These are phyloP conservation scores for Microdochium paspali DNA, from an alignment of 2,329 filamentous ascomycete genomes.

Conservation along the genomic window DNA sequence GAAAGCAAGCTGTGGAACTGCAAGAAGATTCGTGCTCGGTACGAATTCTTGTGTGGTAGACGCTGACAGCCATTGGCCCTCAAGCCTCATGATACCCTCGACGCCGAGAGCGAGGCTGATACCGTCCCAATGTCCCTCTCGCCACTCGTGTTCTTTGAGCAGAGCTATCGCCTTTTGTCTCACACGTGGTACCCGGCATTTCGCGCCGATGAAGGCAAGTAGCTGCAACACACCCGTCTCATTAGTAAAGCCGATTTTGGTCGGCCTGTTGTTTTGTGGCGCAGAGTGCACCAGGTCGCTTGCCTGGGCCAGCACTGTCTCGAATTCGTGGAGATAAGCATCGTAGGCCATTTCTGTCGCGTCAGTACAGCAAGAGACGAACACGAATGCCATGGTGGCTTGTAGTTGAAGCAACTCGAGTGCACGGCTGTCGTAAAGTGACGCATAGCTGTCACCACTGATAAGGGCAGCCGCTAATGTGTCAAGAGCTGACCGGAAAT, in stretches of 20 bases:
- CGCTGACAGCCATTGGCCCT: constrained; percentile 8
- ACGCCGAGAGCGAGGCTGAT: constrained; percentile 10
- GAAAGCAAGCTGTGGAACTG: not conserved
- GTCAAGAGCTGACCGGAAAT: constrained; percentile 9
- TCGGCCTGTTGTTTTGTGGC: not conserved
- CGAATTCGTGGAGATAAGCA: constrained; percentile 11
- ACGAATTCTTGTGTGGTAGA: not conserved
- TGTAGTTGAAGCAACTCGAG: constrained; percentile 11
- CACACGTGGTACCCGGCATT: constrained; percentile 10
- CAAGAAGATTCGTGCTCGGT: not conserved
- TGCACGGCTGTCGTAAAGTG: constrained; percentile 4
- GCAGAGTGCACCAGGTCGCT: not conserved
- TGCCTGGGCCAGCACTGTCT: constrained; percentile 5
- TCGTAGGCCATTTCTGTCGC: constrained; percentile 14
- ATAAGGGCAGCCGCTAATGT: constrained; percentile 3
- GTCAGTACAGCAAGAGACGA: constrained; percentile 14
- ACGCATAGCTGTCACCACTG: not conserved
- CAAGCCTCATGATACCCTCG: constrained; percentile 10
- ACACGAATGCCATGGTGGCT: constrained; percentile 8
- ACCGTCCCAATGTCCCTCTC: constrained; percentile 16
- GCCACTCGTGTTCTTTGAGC: constrained; percentile 7
- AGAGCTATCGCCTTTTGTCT: constrained; percentile 9
- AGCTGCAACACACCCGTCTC: constrained; percentile 13
- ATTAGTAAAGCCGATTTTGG: constrained; percentile 12
- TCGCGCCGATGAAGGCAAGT: constrained; percentile 12